Conservation (phyloP, 331 rosid species). For the Quercus phellos region DNA sequence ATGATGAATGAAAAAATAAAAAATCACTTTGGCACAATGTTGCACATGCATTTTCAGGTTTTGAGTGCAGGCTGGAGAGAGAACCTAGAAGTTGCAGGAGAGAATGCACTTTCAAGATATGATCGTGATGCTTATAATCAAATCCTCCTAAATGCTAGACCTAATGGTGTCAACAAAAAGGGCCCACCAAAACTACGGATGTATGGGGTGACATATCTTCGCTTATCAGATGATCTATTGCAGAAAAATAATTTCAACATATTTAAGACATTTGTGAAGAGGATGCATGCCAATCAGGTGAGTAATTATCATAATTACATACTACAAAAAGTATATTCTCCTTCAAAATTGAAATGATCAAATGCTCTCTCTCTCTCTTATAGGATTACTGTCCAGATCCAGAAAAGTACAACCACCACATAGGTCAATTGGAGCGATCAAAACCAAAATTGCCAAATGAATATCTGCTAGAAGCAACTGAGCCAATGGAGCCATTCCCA, state of each 20-base stretch:
- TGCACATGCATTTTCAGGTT: conserved; percentile 38
- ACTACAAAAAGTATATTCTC: neutral
- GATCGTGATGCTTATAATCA: conserved; percentile 63
- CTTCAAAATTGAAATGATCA: conserved; percentile 5
- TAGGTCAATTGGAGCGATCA: conserved; percentile 50
- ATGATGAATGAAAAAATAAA: neutral
- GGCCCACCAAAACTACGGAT: conserved; percentile 52
- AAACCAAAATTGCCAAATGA: conserved; percentile 51
- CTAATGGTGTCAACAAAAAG: conserved; percentile 53
- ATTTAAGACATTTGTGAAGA: conserved; percentile 70
- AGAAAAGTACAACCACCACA: conserved; percentile 41
- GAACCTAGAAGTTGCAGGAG: conserved; percentile 75
- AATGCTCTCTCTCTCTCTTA: conserved; percentile 3
- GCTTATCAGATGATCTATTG: conserved; percentile 55
- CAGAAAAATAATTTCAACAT: conserved; percentile 41
- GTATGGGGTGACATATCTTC: conserved; percentile 80
- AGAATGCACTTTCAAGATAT: conserved; percentile 81
- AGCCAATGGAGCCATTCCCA: conserved; percentile 51
- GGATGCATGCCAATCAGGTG: conserved; percentile 93
- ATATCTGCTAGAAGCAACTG: conserved; percentile 58
- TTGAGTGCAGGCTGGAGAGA: conserved; percentile 70
- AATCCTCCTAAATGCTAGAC: conserved; percentile 84
- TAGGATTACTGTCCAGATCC: conserved; percentile 62
- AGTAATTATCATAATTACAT: conserved; percentile 14
- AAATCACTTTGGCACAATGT: neutral